Conservation (phyloP, 2,329 filamentous ascomycete species). For the Penicillium sp. region DNA sequence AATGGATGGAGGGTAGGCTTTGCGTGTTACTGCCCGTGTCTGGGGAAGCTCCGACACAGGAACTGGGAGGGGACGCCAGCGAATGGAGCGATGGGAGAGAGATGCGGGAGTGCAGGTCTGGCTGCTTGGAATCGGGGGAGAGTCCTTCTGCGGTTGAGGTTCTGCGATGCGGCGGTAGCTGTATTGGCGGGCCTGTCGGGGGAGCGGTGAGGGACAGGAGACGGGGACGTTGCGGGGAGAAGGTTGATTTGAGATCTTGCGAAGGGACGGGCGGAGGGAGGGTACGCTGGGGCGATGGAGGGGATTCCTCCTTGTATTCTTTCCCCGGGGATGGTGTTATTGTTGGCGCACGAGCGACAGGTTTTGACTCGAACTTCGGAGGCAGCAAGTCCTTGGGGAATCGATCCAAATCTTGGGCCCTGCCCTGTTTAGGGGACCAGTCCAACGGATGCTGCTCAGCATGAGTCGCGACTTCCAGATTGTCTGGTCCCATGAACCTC, state of each 20-base stretch:
- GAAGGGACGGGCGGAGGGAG: not conserved
- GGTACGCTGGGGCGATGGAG: not conserved
- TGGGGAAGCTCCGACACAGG: constrained; percentile 33
- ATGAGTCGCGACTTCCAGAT: constrained; percentile 63
- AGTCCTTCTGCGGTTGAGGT: constrained; percentile 19
- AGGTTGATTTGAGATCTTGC: not conserved
- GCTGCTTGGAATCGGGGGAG: constrained; percentile 28
- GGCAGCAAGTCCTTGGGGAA: not conserved
- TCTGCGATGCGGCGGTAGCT: constrained; percentile 1
- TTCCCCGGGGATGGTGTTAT: not conserved
- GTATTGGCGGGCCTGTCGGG: not conserved
- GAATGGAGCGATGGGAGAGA: constrained; percentile 44
- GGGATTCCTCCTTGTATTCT: not conserved
- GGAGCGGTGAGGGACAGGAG: constrained; percentile 8
- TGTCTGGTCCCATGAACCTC: constrained; percentile 62
- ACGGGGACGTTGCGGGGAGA: constrained; percentile 3
- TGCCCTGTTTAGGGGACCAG: not conserved
- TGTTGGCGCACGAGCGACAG: not conserved
- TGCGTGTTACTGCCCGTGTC: constrained; percentile 31
- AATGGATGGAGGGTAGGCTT: constrained; percentile 44
- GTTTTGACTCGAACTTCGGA: not conserved
- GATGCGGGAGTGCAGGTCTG: constrained; percentile 26
- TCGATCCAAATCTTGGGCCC: not conserved
- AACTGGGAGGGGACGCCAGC: constrained; percentile 39
- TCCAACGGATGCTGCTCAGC: constrained; percentile 56